Base-by-base conservation (phyloP, 495 filamentous ascomycete species). In the Daldinia grandis region DNA sequence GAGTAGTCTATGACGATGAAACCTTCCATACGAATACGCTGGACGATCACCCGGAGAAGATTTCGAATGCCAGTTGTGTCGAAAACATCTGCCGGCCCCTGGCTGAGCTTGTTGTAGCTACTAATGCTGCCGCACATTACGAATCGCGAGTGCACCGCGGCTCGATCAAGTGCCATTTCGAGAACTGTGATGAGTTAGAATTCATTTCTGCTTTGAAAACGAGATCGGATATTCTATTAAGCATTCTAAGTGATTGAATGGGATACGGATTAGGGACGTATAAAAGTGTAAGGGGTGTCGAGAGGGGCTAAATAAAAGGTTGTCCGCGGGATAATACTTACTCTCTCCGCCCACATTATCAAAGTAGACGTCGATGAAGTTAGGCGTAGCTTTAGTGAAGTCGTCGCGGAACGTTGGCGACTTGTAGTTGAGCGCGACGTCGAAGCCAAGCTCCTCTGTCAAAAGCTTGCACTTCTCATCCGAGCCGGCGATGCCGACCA, bases 381-480 rank as follows among this genome's bases (percentile, higher is more conserved):
- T 64, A 2, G 88, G 87, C 17, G 90, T 91, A 10, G 82, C 88
- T 68, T 82, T 81, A 60, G 71, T 78, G 44, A 93, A 83, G 55
- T 91, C 84, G 56, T 84, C 60, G 58, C 76, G 75, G 68, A 92
- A 94, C 7, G 78, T 76, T 0, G 80, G 58, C 49, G 77, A 79
- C 77, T 91, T 91, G 78, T 92, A 93, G 80, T 92, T 90, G 64
- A 93, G 63, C 47, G 88, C 90, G 24, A 85, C 79, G 77, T 93
- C 89, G 44, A 87, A 89, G 0, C 90, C 89, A 9, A 91, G 77
- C 62, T 80, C 82, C 69, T 88, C 81, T 14, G 74, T 80, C 35
- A 91, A 83, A 83, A 87, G 87, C 58, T 76, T 71, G 71, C 88
- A 90, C 76, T 92, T 92, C 28, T 88, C 86, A 35, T 88, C 88